Evolutionary conservation across 1,284 basidiomycete genomes (phyloP).

Genomic region (Athelia psychrophila): DNA sequence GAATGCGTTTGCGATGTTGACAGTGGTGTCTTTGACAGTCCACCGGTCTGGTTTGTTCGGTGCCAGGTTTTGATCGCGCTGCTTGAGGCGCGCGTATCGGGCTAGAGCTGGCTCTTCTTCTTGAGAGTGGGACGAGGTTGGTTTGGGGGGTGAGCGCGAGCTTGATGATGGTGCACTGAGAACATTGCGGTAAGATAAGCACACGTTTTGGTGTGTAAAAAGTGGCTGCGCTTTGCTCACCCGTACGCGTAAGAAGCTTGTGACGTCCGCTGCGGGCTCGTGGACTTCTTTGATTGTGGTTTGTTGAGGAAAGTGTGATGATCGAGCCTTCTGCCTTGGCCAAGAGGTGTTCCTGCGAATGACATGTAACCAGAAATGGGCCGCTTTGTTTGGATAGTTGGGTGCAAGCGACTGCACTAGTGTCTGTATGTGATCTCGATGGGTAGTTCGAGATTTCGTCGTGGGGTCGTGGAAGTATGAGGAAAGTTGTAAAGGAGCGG

Average conservation of each 20-base stretch:
- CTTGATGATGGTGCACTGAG: slow-evolving; percentile 53
- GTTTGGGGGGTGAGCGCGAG: slow-evolving; percentile 60
- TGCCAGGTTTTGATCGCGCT: slow-evolving; percentile 43
- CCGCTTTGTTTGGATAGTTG: no score
- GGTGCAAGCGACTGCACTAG: no score
- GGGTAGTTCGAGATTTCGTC: no score
- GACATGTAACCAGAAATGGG: slow-evolving; percentile 54
- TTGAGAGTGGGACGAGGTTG: slow-evolving; percentile 13
- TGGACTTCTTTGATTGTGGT: slow-evolving; percentile 37
- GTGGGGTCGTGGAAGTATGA: no score
- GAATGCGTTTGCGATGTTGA: slow-evolving; percentile 82
- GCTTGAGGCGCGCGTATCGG: slow-evolving; percentile 50
- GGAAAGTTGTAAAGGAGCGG: no score
- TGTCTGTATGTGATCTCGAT: no score
- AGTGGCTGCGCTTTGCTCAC: slow-evolving; percentile 34
- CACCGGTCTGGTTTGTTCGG: slow-evolving; percentile 63
- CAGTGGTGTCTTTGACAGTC: slow-evolving; percentile 75
- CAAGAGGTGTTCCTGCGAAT: slow-evolving; percentile 77
- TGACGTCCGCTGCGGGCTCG: slow-evolving; percentile 36
- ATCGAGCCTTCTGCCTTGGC: slow-evolving; percentile 81
- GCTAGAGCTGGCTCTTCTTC: slow-evolving; percentile 44
- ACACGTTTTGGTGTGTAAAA: slow-evolving; percentile 15
- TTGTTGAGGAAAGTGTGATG: slow-evolving; percentile 74
- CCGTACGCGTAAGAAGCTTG: slow-evolving; percentile 75
- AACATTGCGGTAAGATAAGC: slow-evolving; percentile 14